Evolutionary conservation across 2,329 filamentous ascomycete genomes (phyloP).

Genomic region (Aschersonia sp.): DNA sequence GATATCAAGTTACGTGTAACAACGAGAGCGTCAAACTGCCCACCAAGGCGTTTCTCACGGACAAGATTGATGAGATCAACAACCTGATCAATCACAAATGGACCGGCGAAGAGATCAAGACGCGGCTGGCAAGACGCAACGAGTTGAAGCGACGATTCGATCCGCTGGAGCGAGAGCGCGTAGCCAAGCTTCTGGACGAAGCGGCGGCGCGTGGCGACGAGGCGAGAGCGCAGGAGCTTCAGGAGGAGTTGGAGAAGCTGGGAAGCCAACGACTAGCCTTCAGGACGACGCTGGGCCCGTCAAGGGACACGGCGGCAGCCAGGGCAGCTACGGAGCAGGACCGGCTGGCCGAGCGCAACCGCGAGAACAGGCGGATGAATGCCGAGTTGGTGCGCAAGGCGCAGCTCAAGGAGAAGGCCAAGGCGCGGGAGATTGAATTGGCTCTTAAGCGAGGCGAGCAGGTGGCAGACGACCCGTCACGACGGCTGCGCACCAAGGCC

Average conservation of each 20-base stretch:
- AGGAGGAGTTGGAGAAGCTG: conserved; percentile 47
- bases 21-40: conserved; percentile 62
- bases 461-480: conserved; percentile 41
- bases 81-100: conserved; percentile 64
- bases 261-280: conserved; percentile 62
- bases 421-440: conserved; percentile 43
- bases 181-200: conserved; percentile 50
- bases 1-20: conserved; percentile 62
- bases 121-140: conserved; percentile 60
- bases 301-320: conserved; percentile 35
- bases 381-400: conserved; percentile 84
- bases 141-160: conserved; percentile 52
- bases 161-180: conserved; percentile 51
- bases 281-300: conserved; percentile 43
- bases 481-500: conserved; percentile 50
- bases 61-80: conserved; percentile 73
- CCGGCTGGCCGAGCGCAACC: conserved; percentile 69
- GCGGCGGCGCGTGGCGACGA: conserved; percentile 52
- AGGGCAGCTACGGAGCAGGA: conserved; percentile 56
- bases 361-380: conserved; percentile 71
- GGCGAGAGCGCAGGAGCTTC: conserved; percentile 36
- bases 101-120: conserved; percentile 69
- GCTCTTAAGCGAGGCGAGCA: conserved; percentile 50
- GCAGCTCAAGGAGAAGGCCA: conserved; percentile 65
- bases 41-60: conserved; percentile 51